A percentile compares a stretch with the other conserved stretches of the same genome.
Evolutionary conservation across 2,329 filamentous ascomycete species (phyloP).

Genomic region (Huntiella bhutanensis): DNA sequence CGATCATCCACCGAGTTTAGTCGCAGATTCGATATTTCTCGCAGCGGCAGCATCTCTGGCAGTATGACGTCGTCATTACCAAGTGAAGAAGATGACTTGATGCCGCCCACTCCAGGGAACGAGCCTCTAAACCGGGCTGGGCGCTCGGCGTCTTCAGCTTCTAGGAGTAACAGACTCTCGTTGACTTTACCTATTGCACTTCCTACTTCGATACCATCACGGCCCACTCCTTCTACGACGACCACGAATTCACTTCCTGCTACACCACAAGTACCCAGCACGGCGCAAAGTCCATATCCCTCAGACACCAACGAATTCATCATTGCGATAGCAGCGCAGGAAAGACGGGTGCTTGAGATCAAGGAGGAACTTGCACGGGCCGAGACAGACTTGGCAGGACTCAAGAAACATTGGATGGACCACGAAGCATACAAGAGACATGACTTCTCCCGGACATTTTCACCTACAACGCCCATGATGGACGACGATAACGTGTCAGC

Average conservation of each 20-base stretch:
- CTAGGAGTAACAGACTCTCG: conserved; percentile 39
- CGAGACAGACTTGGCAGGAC: conserved; percentile 51
- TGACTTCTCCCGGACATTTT: conserved; percentile 27
- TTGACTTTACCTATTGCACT: conserved; percentile 42
- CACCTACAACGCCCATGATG: conserved; percentile 12
- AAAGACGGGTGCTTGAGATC: conserved; percentile 75
- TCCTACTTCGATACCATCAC: conserved; percentile 31
- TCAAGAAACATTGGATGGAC: conserved; percentile 70
- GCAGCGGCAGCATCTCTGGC: conserved; percentile 10
- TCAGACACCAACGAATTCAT: conserved; percentile 51
- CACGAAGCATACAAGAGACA: conserved; percentile 63
- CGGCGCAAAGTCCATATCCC: conserved; percentile 21
- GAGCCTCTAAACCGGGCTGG: conserved; percentile 24
- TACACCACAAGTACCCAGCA: conserved; percentile 26
- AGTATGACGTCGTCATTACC: conserved; percentile 10
- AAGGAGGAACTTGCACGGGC: conserved; percentile 75
- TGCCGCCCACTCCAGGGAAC: conserved; percentile 22
- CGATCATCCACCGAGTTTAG: conserved; percentile 7
- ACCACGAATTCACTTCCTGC: conserved; percentile 14
- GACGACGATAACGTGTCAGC: conserved; percentile 22
- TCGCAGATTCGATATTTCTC: conserved; percentile 6
- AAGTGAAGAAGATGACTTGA: conserved; percentile 16
- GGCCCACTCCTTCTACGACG: conserved; percentile 24
- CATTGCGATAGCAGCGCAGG: conserved; percentile 78
- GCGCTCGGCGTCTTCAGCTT: conserved; percentile 33